These are phyloP conservation scores for Nymphaea thermarum DNA, from an alignment of 164 flowering plant species.

Conservation along the genomic window DNA sequence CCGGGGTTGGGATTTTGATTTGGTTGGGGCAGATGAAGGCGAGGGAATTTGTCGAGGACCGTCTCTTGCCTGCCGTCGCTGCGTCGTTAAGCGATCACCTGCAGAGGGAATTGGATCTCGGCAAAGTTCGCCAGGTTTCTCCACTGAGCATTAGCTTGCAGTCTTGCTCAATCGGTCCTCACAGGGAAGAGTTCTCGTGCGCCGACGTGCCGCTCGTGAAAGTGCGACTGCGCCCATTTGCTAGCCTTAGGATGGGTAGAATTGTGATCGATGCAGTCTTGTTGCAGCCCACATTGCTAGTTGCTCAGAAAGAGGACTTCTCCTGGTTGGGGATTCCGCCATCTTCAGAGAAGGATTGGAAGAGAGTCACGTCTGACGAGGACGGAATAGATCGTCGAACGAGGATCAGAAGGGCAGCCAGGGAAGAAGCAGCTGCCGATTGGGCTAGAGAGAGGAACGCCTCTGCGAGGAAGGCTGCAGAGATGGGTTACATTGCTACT, in stretches of 20 bases:
- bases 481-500: slow-evolving; percentile 54
- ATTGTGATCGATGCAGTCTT: slow-evolving; percentile 88
- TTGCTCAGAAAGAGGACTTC: slow-evolving; percentile 76
- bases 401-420: slow-evolving; percentile 65
- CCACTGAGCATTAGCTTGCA: slow-evolving; percentile 86
- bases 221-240: slow-evolving; percentile 67
- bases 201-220: slow-evolving; percentile 65
- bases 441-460: slow-evolving; percentile 63
- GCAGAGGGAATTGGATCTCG: slow-evolving; percentile 72
- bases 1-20: slow-evolving; percentile 65
- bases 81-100: slow-evolving; percentile 59
- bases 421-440: slow-evolving; percentile 60
- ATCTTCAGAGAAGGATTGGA: slow-evolving; percentile 28
- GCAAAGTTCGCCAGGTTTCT: slow-evolving; percentile 63
- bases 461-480: slow-evolving; percentile 60
- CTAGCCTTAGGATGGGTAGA: slow-evolving; percentile 86
- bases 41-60: slow-evolving; percentile 43
- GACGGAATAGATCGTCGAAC: slow-evolving; percentile 94
- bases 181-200: slow-evolving; percentile 74
- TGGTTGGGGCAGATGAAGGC: slow-evolving; percentile 78
- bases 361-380: slow-evolving; percentile 61
- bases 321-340: slow-evolving; percentile 87
- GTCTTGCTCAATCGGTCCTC: slow-evolving; percentile 79
- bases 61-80: slow-evolving; percentile 84
- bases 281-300: slow-evolving; percentile 55